These are phyloP conservation scores for Chaetomium cochliodes DNA, from an alignment of 495 filamentous ascomycete species.

Conservation along the genomic window DNA sequence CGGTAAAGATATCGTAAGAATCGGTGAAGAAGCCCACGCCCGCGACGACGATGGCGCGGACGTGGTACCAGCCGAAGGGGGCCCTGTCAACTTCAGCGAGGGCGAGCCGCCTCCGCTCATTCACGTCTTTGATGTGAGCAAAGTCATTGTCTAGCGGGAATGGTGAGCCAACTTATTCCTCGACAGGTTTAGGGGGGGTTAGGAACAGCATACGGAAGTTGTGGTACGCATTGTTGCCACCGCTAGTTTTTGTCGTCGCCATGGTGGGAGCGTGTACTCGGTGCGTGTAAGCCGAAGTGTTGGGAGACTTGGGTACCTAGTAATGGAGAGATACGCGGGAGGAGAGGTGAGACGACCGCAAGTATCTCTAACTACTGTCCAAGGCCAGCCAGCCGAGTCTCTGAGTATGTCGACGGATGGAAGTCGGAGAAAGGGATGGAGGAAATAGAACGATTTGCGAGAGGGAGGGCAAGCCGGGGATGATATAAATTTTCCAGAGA, in stretches of 20 bases:
- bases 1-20: conserved; percentile 71
- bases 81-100: conserved; percentile 73
- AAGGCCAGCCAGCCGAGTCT: background rate
- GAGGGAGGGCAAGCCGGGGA: background rate
- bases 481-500: background rate
- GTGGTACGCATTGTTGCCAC: conserved; percentile 66
- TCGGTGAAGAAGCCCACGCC: conserved; percentile 80
- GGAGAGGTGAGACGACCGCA: background rate
- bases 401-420: background rate
- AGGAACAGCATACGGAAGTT: conserved; percentile 43
- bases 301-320: background rate
- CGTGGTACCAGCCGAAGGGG: conserved; percentile 74
- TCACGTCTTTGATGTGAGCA: conserved; percentile 65
- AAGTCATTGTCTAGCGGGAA: conserved; percentile 49
- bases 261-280: conserved; percentile 16
- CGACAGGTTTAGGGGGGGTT: too few species aligned
- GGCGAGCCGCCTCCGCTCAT: conserved; percentile 66
- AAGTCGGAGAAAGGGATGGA: background rate
- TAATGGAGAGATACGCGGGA: background rate
- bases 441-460: background rate
- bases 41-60: conserved; percentile 67
- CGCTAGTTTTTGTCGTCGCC: conserved; percentile 48
- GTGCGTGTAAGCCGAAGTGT: conserved; percentile 2
- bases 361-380: background rate
- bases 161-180: background rate